Conservation (phyloP, 1,284 basidiomycete species). For the Leccinum pachyderme region DNA sequence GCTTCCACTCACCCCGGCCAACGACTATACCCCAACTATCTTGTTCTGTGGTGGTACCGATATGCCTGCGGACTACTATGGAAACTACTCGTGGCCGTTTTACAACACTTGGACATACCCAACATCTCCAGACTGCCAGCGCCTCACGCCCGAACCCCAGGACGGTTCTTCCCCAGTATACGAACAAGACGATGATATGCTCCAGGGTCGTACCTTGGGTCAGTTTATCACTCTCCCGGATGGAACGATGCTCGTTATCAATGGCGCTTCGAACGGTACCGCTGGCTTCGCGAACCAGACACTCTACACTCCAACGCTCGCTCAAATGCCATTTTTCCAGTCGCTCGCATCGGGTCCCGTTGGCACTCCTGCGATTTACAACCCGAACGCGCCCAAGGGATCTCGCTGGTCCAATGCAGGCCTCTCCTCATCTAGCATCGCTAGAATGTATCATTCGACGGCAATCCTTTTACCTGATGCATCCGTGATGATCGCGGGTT, state of each 20-base stretch:
- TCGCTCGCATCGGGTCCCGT: slow-evolving; percentile 66
- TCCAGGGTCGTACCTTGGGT: slow-evolving; percentile 79
- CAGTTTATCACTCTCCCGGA: slow-evolving; percentile 80
- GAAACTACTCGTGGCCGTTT: slow-evolving; percentile 65
- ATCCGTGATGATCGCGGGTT: slow-evolving; percentile 84
- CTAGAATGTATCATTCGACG: slow-evolving; percentile 83
- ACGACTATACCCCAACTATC: slow-evolving; percentile 83
- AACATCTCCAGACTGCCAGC: slow-evolving; percentile 62
- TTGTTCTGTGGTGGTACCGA: slow-evolving; percentile 85
- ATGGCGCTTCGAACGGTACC: slow-evolving; percentile 77
- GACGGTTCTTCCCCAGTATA: slow-evolving; percentile 55
- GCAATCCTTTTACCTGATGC: slow-evolving; percentile 87
- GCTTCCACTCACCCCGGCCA: slow-evolving; percentile 85
- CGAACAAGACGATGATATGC: slow-evolving; percentile 71
- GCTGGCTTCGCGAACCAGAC: slow-evolving; percentile 52
- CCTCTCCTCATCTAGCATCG: slow-evolving; percentile 54
- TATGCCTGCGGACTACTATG: slow-evolving; percentile 68
- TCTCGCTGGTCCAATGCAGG: slow-evolving; percentile 70
- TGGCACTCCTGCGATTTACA: slow-evolving; percentile 70
- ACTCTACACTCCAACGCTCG: slow-evolving; percentile 40
- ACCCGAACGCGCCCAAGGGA: slow-evolving; percentile 62
- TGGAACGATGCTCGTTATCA: slow-evolving; percentile 72
- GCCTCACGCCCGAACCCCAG: slow-evolving; percentile 76
- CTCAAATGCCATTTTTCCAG: slow-evolving; percentile 59
- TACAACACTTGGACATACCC: slow-evolving; percentile 64